Conservation (phyloP, 257 asterid species). For the Solanum paucissectum region DNA sequence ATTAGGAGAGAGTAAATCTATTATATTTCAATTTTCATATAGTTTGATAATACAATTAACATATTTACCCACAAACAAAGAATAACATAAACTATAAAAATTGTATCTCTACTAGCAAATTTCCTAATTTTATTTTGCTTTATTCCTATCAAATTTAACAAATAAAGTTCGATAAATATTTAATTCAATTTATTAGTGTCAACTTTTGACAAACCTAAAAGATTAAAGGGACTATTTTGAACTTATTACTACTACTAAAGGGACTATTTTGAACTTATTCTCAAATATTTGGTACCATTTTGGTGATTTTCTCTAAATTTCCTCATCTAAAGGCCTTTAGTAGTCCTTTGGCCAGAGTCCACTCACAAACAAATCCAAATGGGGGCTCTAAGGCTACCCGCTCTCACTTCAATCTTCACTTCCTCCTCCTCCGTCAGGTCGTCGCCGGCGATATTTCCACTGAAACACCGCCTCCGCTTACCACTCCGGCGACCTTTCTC, state of each 20-base stretch:
- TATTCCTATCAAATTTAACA: not conserved
- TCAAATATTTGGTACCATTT: not conserved
- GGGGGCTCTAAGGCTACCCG: conserved; percentile 75
- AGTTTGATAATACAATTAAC: not conserved
- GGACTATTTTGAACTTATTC: not conserved
- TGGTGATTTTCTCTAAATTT: not conserved
- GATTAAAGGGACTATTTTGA: not conserved
- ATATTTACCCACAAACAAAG: not conserved
- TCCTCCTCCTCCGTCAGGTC: conserved; percentile 15
- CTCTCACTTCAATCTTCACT: conserved; percentile 46
- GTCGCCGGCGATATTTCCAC: conserved; percentile 15
- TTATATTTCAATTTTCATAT: not conserved
- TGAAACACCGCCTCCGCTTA: conserved; percentile 20
- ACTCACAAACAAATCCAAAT: conserved; percentile 10
- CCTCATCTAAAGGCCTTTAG: not conserved
- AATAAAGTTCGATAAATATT: not conserved
- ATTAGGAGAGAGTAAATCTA: not conserved
- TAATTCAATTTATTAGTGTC: not conserved
- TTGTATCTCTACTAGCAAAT: not conserved
- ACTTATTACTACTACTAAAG: not conserved
- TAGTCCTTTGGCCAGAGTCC: not conserved
- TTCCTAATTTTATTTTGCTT: not conserved
- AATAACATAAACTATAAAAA: not conserved
- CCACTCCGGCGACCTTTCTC: conserved; percentile 50
- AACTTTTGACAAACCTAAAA: not conserved